These are phyloP conservation scores for Exsudoporus frostii DNA, from an alignment of 768 basidiomycete species.

Conservation along the genomic window DNA sequence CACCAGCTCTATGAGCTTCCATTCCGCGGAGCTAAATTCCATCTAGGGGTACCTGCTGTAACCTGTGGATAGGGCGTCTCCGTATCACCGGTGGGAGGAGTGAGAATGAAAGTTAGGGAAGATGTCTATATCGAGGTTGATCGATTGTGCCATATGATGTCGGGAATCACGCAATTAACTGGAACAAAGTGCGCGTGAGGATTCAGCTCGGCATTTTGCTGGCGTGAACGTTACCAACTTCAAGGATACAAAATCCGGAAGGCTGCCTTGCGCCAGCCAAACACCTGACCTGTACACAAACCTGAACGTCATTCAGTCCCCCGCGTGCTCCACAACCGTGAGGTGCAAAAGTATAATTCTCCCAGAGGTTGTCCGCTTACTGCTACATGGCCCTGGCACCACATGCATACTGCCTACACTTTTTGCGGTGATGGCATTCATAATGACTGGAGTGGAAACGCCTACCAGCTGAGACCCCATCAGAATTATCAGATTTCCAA, in stretches of 20 bases:
- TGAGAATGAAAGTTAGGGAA: not conserved
- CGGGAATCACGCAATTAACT: slow-evolving; percentile 1
- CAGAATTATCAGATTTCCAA: not conserved
- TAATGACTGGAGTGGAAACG: not conserved
- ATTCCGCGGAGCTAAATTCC: slow-evolving; percentile 15
- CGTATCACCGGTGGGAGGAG: not conserved
- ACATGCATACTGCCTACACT: not conserved
- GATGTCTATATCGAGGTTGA: slow-evolving; percentile 9
- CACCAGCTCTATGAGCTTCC: slow-evolving; percentile 17
- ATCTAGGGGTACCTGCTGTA: not conserved
- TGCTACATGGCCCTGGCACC: not conserved
- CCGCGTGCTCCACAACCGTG: not conserved
- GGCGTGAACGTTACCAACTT: slow-evolving; percentile 1
- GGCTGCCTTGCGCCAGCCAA: not conserved
- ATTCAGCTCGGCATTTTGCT: not conserved
- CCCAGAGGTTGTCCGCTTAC: not conserved
- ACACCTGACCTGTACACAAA: not conserved
- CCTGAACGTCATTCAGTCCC: not conserved
- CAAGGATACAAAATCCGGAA: not conserved
- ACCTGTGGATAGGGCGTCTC: not conserved
- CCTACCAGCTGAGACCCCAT: slow-evolving; percentile 1
- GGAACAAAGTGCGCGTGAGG: not conserved
- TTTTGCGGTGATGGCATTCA: not conserved
- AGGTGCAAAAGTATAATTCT: not conserved
- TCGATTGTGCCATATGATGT: slow-evolving; percentile 2